Conservation (phyloP, 768 basidiomycete species). For the Nidula microcarpa region DNA sequence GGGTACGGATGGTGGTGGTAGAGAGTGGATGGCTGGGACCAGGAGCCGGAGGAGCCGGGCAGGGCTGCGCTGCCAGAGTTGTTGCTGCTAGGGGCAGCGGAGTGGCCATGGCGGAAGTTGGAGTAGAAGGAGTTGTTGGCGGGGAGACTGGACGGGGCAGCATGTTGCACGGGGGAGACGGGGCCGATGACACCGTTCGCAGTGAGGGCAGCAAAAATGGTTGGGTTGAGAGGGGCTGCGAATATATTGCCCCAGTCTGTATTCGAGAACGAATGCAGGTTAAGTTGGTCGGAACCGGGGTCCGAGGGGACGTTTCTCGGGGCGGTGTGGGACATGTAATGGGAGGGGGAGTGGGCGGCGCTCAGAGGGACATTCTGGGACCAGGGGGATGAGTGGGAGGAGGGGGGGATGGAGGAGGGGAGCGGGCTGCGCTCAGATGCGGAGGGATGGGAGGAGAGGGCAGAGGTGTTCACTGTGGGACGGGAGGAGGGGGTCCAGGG, state of each 20-base stretch:
- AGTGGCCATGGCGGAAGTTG: conserved; percentile 7
- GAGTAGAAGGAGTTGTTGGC: conserved; percentile 27
- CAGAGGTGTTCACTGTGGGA: conserved; percentile 32
- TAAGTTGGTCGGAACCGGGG: conserved; percentile 5
- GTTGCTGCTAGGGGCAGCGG: conserved; percentile 11
- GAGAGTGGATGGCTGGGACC: conserved; percentile 21
- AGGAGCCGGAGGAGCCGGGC: conserved; percentile 18
- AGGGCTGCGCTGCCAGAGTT: conserved; percentile 13
- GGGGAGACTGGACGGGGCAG: conserved; percentile 34
- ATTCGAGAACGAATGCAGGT: conserved; percentile 17
- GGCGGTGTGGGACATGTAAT: conserved; percentile 1
- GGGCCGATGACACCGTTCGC: conserved; percentile 55
- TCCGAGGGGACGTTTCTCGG: not conserved
- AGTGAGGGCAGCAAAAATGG: conserved; percentile 57
- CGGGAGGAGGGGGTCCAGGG: conserved; percentile 21
- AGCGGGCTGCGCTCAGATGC: conserved; percentile 20
- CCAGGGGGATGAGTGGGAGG: conserved; percentile 30
- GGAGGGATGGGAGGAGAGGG: conserved; percentile 13
- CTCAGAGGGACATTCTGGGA: conserved; percentile 20
- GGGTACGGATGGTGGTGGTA: conserved; percentile 13
- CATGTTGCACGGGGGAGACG: conserved; percentile 20
- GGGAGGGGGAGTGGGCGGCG: not conserved
- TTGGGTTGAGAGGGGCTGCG: conserved; percentile 58
- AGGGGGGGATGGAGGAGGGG: conserved; percentile 26
- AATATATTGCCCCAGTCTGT: conserved; percentile 57